These are phyloP conservation scores for Myriosclerotinia curreyana DNA, from an alignment of 2,329 filamentous ascomycete species.

Conservation along the genomic window DNA sequence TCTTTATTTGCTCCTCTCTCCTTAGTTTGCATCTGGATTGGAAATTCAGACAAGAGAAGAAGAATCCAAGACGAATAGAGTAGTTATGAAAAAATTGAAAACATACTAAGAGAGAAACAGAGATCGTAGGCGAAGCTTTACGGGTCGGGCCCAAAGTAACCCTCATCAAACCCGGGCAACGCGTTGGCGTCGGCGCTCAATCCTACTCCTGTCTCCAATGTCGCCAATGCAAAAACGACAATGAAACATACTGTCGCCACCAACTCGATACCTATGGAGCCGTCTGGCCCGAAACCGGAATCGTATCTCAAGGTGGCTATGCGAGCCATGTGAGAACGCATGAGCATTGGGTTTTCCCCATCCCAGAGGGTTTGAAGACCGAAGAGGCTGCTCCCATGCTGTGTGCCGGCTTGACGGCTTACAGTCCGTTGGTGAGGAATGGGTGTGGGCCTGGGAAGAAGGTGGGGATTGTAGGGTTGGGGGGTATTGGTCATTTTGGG, in stretches of 20 bases:
- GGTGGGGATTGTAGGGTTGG: conserved; percentile 70
- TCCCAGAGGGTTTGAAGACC: conserved; percentile 67
- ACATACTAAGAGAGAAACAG: conserved; percentile 36
- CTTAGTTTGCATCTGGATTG: neutral
- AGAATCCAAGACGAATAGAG: neutral
- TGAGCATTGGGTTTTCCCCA: conserved; percentile 69
- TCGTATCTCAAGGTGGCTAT: conserved; percentile 63
- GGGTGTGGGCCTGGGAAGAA: conserved; percentile 75
- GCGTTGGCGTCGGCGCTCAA: conserved; percentile 55
- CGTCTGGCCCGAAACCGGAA: conserved; percentile 55
- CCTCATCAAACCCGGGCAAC: conserved; percentile 51
- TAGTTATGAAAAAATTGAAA: neutral
- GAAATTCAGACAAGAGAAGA: neutral
- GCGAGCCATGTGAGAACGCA: conserved; percentile 67
- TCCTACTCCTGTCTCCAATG: conserved; percentile 53
- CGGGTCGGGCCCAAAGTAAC: conserved; percentile 65
- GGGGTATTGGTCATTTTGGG: conserved; percentile 69
- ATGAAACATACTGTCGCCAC: conserved; percentile 54
- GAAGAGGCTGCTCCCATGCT: conserved; percentile 73
- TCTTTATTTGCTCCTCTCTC: neutral
- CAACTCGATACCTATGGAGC: conserved; percentile 51
- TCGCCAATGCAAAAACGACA: conserved; percentile 52
- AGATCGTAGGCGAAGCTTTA: conserved; percentile 68
- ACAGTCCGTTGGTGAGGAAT: conserved; percentile 72
- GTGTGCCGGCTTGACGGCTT: conserved; percentile 80